phyloP scores from a whole-genome alignment of 2,329 filamentous ascomycete genomes.

The Ceratocystis alfenasii region DNA sequence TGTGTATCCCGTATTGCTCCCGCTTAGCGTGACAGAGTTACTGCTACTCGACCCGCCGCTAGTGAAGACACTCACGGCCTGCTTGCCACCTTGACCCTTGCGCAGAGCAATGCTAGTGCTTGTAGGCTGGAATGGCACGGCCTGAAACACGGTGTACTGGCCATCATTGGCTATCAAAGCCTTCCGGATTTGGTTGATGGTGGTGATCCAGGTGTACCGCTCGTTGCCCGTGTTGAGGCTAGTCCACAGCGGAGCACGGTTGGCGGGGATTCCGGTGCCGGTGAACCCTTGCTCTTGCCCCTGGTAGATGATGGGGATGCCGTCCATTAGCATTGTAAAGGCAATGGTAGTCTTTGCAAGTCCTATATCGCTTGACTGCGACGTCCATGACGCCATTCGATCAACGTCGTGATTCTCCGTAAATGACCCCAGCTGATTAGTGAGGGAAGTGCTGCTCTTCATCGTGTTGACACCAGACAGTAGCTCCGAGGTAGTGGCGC shows the following conservation, averaged over 20 bases:
- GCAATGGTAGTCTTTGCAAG: constrained; percentile 35
- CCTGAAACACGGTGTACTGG: constrained; percentile 21
- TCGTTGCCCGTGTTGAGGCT: constrained; percentile 20
- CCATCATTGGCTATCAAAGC: constrained; percentile 20
- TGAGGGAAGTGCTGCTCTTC: constrained; percentile 39
- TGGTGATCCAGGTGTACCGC: constrained; percentile 21
- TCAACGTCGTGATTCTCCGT: constrained; percentile 53
- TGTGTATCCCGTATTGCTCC: constrained; percentile 20
- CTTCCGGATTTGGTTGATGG: constrained; percentile 19
- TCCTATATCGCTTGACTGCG: constrained; percentile 40
- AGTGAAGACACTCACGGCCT: constrained; percentile 22
- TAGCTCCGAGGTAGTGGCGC: constrained; percentile 33
- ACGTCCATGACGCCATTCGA: constrained; percentile 35
- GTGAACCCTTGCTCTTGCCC: constrained; percentile 49
- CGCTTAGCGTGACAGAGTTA: constrained; percentile 20
- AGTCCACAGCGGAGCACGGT: constrained; percentile 22
- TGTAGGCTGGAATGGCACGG: constrained; percentile 22
- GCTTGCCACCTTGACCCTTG: constrained; percentile 20
- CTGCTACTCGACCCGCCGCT: constrained; percentile 20
- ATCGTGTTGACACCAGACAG: constrained; percentile 51
- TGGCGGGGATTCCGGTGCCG: constrained; percentile 35
- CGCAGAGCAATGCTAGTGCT: constrained; percentile 21
- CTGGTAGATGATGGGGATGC: constrained; percentile 48
- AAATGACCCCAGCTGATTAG: constrained; percentile 40
- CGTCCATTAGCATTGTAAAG: constrained; percentile 31